Conservation (phyloP, 2,329 filamentous ascomycete genomes). For the Pleomassaria siparia region DNA sequence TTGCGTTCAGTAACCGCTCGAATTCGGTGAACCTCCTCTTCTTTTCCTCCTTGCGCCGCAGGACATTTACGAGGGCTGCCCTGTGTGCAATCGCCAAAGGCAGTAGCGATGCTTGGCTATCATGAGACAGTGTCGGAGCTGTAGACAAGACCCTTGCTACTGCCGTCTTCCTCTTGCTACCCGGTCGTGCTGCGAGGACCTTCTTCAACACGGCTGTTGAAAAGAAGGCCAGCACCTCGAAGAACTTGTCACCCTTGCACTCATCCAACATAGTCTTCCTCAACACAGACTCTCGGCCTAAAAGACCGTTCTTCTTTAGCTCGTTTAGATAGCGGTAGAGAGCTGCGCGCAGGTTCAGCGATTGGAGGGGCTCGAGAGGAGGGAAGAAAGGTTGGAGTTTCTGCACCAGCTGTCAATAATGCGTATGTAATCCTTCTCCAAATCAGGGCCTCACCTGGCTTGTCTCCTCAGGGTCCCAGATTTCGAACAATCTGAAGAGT, state of each 20-base stretch:
- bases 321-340: constrained; percentile 80
- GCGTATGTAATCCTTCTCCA: not conserved
- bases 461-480: constrained; percentile 80
- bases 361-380: constrained; percentile 85
- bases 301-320: constrained; percentile 80
- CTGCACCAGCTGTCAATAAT: constrained; percentile 45
- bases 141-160: constrained; percentile 56
- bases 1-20: constrained; percentile 63
- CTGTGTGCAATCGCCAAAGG: constrained; percentile 74
- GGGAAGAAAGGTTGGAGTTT: constrained; percentile 92
- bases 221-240: constrained; percentile 81
- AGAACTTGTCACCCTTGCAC: constrained; percentile 87
- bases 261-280: constrained; percentile 97
- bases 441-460: constrained; percentile 57
- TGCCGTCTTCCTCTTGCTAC: constrained; percentile 20
- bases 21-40: constrained; percentile 65
- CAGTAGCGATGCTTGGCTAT: constrained; percentile 51
- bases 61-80: constrained; percentile 60
- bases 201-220: constrained; percentile 81
- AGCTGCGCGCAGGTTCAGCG: constrained; percentile 82
- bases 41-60: constrained; percentile 63
- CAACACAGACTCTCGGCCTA: constrained; percentile 77
- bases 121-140: constrained; percentile 37
- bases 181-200: constrained; percentile 56
- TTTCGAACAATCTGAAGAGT: constrained; percentile 79